Base-by-base conservation (phyloP, 352 stramenopile species). In the Pythium aquatile region DNA sequence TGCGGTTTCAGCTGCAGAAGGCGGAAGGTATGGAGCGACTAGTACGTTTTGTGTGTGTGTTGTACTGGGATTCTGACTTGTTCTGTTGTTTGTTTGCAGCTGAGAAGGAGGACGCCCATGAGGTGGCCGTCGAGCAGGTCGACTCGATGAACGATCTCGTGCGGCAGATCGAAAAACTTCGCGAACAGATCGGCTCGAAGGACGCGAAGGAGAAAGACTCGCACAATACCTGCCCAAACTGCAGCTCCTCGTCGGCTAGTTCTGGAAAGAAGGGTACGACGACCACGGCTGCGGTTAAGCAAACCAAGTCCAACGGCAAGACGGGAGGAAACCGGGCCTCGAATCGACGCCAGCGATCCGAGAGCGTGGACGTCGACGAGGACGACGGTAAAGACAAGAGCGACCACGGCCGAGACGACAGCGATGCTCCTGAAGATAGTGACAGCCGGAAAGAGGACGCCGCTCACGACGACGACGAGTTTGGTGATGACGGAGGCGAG, bases 91-190 rank as follows among this genome's bases (percentile, higher is more conserved):
- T 56, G 32, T 65, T 14, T 66, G n/a, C 51, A 92, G 81, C 74
- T 28, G 78, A 92, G 48, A 91, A 91, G 60, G 46, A 83, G 52
- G 85, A 91, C 54, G 85, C 85, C 9, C 85, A 93, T 48, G 69
- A 90, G 39, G 74, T 91, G 66, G 85, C 84, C 26, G 87, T 74
- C 33, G 85, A 92, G 39, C 85, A 93, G 49, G 70, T 92, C 17
- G 85, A 91, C 65, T 91, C 82, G 8, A 93, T 93, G 57, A 91
- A 93, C 60, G 79, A 91, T 52, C 80, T 93, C 35, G 85, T 93
- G 30, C 76, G 73, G 30, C 81, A 90, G 74, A 71, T 91, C 52
- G 82, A 91, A 37, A 91, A 89, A 48, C 64, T 91, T 5, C 72
- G 80, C 26, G 82, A 91, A 29, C 63, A 71, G 51, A 7, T 66